Conservation (phyloP, 192 early-diverging fungal genomes). For the Coemansia pectinata region DNA sequence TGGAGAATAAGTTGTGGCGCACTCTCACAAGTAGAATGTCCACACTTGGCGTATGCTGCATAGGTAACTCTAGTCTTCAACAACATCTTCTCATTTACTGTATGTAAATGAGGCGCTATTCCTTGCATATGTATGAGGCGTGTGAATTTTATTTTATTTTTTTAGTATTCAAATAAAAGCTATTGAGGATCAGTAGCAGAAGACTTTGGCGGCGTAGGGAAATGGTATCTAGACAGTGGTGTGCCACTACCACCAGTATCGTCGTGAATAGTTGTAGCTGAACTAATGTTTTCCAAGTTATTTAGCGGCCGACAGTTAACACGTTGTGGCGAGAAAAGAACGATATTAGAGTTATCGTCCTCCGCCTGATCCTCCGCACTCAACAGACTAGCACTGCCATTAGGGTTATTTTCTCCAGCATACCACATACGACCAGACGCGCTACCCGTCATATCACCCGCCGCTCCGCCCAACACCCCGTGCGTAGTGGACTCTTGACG, state of each 20-base stretch:
- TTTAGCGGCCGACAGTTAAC: constrained; percentile 1
- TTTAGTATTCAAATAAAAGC: not conserved
- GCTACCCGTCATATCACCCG: not conserved
- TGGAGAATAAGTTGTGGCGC: not conserved
- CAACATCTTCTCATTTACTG: too few relatives aligned
- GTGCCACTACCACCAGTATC: not conserved
- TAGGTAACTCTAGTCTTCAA: too few relatives aligned
- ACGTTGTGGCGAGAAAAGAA: constrained; percentile 39
- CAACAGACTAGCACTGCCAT: constrained; percentile 10
- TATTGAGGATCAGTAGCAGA: constrained; percentile 1
- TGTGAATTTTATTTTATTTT: not conserved
- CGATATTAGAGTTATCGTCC: constrained; percentile 15
- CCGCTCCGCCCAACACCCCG: not conserved
- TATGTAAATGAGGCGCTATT: not conserved
- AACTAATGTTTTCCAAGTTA: constrained; percentile 35
- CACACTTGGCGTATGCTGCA: too few relatives aligned
- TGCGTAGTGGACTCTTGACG: constrained; percentile 10
- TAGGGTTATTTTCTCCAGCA: not conserved
- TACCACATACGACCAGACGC: constrained; percentile 3
- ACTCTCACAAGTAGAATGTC: too few relatives aligned
- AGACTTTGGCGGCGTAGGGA: constrained; percentile 17
- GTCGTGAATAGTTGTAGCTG: constrained; percentile 48
- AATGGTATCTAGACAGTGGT: constrained; percentile 21
- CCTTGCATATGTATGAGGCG: not conserved
- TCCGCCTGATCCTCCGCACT: constrained; percentile 17